These are phyloP conservation scores for Phytophthora multivora DNA, from an alignment of 352 stramenopile species.

Conservation along the genomic window DNA sequence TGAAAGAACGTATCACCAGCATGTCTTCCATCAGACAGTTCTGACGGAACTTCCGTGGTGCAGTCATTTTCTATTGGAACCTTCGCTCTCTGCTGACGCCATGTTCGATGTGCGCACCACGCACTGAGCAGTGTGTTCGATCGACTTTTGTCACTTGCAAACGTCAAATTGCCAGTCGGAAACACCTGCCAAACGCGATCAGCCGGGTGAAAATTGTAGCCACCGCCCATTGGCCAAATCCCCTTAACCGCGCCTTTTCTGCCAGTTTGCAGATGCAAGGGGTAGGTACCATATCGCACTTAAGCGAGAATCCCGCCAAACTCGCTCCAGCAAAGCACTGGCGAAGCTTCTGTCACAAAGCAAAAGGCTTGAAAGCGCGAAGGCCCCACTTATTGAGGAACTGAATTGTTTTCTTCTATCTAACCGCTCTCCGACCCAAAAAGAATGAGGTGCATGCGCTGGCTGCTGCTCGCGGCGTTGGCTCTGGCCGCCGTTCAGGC, in stretches of 20 bases:
- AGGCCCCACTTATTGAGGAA: slow-evolving; percentile 13
- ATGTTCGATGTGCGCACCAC: neutral
- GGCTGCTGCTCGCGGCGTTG: slow-evolving; percentile 31
- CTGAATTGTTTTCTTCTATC: slow-evolving; percentile 12
- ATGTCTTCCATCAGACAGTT: no score
- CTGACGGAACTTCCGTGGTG: neutral
- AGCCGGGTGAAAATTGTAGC: slow-evolving; percentile 14
- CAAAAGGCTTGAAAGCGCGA: slow-evolving; percentile 26
- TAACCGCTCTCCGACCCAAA: slow-evolving; percentile 9
- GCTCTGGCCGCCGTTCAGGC: slow-evolving; percentile 28
- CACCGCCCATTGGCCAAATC: slow-evolving; percentile 10
- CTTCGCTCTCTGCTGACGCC: neutral
- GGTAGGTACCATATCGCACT: slow-evolving; percentile 10
- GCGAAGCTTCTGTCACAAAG: slow-evolving; percentile 23
- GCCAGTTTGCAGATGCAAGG: slow-evolving; percentile 22
- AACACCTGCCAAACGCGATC: slow-evolving; percentile 25
- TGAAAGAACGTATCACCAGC: no score
- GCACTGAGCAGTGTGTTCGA: no score
- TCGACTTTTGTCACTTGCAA: no score
- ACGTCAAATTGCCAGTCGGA: slow-evolving; percentile 1
- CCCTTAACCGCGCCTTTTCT: slow-evolving; percentile 13
- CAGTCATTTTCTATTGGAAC: neutral
- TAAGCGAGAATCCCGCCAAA: slow-evolving; percentile 10
- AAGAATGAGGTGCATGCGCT: slow-evolving; percentile 41
- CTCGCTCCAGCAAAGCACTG: slow-evolving; percentile 16